Conservation (phyloP, 345 rosid species). For the Populus deltoides region DNA sequence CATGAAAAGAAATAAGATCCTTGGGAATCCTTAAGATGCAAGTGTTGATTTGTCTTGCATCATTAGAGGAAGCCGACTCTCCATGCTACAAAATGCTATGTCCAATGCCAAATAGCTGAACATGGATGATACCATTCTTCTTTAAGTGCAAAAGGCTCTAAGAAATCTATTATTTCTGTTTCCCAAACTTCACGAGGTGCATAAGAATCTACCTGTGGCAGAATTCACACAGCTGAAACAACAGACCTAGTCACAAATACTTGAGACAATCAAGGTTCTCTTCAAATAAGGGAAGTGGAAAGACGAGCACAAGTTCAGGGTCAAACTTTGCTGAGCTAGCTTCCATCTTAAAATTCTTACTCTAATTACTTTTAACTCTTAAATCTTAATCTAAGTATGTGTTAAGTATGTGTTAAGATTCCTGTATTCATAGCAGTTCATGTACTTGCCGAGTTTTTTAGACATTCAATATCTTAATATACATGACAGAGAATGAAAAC, state of each 20-base stretch:
- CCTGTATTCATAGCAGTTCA: background rate
- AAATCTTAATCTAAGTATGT: background rate
- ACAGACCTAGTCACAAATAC: too few relatives aligned
- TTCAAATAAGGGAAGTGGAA: too few relatives aligned
- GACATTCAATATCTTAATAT: background rate
- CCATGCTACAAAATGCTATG: background rate
- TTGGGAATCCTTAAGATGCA: background rate
- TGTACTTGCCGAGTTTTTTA: background rate
- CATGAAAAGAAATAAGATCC: background rate
- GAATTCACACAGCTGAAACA: too few relatives aligned
- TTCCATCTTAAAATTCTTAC: background rate
- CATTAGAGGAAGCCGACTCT: too few relatives aligned
- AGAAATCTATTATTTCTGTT: background rate
- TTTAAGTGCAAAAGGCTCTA: background rate
- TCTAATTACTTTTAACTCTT: background rate
- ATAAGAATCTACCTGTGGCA: background rate
- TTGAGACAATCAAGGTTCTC: too few relatives aligned
- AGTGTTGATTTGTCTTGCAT: background rate
- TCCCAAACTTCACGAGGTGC: background rate
- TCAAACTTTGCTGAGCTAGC: too few relatives aligned
- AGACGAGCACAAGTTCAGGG: too few relatives aligned
- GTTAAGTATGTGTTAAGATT: background rate
- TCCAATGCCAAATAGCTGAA: background rate
- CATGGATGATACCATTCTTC: background rate
- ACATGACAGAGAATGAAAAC: background rate